phyloP scores from a whole-genome alignment of 768 basidiomycete genomes.

The Boletus sp. region DNA sequence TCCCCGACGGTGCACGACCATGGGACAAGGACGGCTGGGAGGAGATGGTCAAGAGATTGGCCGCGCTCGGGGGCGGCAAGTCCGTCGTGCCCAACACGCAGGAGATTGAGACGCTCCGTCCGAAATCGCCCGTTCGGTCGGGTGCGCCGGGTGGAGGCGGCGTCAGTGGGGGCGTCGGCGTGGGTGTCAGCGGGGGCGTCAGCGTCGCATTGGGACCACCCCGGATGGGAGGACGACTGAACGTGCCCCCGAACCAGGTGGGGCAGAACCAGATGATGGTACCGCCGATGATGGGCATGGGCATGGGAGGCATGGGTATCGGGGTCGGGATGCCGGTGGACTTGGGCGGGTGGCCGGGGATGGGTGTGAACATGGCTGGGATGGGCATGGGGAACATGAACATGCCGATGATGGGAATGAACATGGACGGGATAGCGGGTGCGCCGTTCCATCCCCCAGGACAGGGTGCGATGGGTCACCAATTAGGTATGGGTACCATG shows the following conservation, averaged over 20 bases:
- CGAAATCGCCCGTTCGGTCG: conserved; percentile 74
- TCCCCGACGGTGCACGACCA: conserved; percentile 32
- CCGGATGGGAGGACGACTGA: conserved; percentile 17
- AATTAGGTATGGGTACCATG: conserved; percentile 25
- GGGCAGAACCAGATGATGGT: conserved; percentile 33
- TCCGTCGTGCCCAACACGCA: conserved; percentile 67
- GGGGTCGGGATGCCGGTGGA: conserved; percentile 35
- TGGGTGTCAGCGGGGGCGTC: conserved; percentile 24
- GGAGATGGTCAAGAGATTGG: conserved; percentile 51
- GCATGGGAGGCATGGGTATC: conserved; percentile 40
- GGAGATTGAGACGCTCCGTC: conserved; percentile 82
- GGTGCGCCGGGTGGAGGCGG: conserved; percentile 30
- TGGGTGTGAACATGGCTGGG: conserved; percentile 39
- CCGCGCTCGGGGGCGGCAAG: conserved; percentile 46
- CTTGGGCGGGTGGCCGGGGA: conserved; percentile 33
- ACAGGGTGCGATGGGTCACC: conserved; percentile 26
- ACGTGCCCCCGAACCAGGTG: conserved; percentile 15
- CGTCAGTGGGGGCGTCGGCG: conserved; percentile 23
- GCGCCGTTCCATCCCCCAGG: conserved; percentile 23
- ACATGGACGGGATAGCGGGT: conserved; percentile 32
- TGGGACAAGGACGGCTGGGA: conserved; percentile 73
- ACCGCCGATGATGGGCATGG: conserved; percentile 44
- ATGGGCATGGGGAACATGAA: conserved; percentile 41
- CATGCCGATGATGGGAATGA: conserved; percentile 43
- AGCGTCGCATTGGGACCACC: conserved; percentile 12